Evolutionary conservation across 345 rosid genomes (phyloP), one percentile per base, ranked within the genome.

Genomic region (Rubroshorea leprosula): DNA sequence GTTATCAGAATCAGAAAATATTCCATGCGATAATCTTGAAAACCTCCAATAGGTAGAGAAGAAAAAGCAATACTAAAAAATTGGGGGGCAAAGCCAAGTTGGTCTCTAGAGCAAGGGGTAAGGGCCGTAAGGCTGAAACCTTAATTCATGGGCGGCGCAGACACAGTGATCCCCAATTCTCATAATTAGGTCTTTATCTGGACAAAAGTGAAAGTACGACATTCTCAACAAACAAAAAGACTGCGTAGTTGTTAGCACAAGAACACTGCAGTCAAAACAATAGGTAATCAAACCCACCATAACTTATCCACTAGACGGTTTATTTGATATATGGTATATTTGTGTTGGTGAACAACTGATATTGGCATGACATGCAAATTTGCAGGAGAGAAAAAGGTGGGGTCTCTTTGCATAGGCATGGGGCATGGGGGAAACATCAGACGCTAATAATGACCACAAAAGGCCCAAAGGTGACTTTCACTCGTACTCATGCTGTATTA

Each of bases 231-330:
- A 48, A 55, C 16, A 43, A 57, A 31, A 57, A 35, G 64, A 23
- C 65, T 58, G 64, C 62, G 29, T 26, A 64, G 66, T 75, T 66
- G 66, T 63, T 63, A 55, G 56, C 52, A 62, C 45, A 41, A 31
- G 35, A 22, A 17, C 61, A 17, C 45, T 39, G 60, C 54, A 46
- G 78, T 80, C 82, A 75, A 68, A 54, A 74, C 51, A 75, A 59
- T 68, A 38, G 81, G 74, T 76, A 51, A 73, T 71, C 86, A 51
- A 71, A 71, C 76, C 76, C 73, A 23, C 38, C n/a, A n/a, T 25
- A 25, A 8, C 49, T 1, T 57, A 17, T 27, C n/a, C 31, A 23
- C 24, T 64, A 27, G 51, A 9, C 16, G 16, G 1, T 24, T 12
- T 31, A 45, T 53, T 12, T 5, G 23, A 20, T 31, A 25, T 35